These are phyloP conservation scores for Elsinoe ampelina DNA, from an alignment of 2,329 filamentous ascomycete species.

Conservation along the genomic window DNA sequence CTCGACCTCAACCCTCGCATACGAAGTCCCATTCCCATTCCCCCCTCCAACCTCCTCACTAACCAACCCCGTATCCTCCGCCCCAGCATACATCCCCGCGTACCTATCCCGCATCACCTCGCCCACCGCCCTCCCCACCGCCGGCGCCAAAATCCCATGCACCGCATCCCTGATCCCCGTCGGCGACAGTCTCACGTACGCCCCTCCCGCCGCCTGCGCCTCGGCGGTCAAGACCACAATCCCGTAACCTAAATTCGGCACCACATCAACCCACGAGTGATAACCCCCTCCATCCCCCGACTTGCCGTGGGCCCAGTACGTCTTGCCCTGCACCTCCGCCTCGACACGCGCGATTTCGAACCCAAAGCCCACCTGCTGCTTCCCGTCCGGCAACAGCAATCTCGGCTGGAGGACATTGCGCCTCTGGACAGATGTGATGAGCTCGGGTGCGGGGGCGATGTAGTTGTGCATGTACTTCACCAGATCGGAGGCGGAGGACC, in stretches of 20 bases:
- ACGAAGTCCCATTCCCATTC: not conserved
- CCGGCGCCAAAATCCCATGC: not conserved
- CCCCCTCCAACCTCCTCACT: not conserved
- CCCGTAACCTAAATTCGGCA: not conserved
- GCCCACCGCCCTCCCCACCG: not conserved
- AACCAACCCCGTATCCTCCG: not conserved
- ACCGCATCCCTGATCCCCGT: not conserved
- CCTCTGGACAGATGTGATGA: not conserved
- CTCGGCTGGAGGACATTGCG: not conserved
- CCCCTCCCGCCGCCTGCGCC: not conserved
- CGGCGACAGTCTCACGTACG: not conserved
- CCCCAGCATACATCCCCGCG: not conserved
- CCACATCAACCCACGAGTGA: slow-evolving; percentile 1
- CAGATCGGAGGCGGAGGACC: slow-evolving; percentile 4
- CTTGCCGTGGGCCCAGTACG: not conserved
- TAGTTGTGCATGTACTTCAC: not conserved
- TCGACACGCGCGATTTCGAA: not conserved
- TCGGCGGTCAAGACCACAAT: not conserved
- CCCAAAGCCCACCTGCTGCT: not conserved
- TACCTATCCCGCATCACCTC: not conserved
- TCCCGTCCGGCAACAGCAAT: not conserved
- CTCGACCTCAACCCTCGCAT: not conserved
- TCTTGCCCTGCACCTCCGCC: not conserved
- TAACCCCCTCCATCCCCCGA: not conserved
- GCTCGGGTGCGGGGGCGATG: not conserved